Percentiles rank a stretch among this genome's conserved stretches.
Evolutionary conservation across 192 early-diverging fungal species (phyloP).

Genomic region (Backusella morwellensis): DNA sequence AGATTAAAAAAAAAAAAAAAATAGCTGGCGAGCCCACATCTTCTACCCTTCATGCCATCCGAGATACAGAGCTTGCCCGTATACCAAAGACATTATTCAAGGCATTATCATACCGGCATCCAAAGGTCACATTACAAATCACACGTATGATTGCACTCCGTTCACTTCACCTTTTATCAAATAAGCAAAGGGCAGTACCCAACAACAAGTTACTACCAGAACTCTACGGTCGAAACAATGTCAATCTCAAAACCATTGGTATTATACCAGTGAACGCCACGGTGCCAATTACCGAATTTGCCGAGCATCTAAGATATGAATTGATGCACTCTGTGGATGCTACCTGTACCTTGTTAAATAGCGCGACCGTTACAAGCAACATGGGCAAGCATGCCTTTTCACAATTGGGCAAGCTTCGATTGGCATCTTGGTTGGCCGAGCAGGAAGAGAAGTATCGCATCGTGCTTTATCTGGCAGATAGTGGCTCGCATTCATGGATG

Average conservation of each 20-base stretch:
- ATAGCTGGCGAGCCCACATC: slow-evolving; percentile 59
- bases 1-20: not conserved
- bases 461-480: slow-evolving; percentile 95
- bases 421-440: slow-evolving; percentile 90
- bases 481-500: slow-evolving; percentile 88
- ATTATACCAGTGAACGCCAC: slow-evolving; percentile 80
- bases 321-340: slow-evolving; percentile 65
- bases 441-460: slow-evolving; percentile 85
- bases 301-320: slow-evolving; percentile 73
- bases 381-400: slow-evolving; percentile 92
- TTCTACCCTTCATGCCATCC: slow-evolving; percentile 93
- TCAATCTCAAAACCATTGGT: slow-evolving; percentile 92
- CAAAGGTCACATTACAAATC: slow-evolving; percentile 89
- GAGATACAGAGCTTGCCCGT: slow-evolving; percentile 93
- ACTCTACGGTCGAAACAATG: slow-evolving; percentile 71
- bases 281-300: slow-evolving; percentile 89
- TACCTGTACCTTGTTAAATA: slow-evolving; percentile 72
- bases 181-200: not conserved
- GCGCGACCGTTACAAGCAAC: slow-evolving; percentile 68
- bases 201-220: slow-evolving; percentile 12
- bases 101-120: slow-evolving; percentile 83
- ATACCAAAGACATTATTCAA: slow-evolving; percentile 95
- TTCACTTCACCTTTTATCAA: slow-evolving; percentile 47
- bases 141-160: slow-evolving; percentile 85
- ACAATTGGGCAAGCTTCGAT: slow-evolving; percentile 85